A percentile compares a stretch with the other conserved stretches of the same genome.
Evolutionary conservation across 768 basidiomycete species (phyloP).

Genomic region (Lepiota subincarnata): DNA sequence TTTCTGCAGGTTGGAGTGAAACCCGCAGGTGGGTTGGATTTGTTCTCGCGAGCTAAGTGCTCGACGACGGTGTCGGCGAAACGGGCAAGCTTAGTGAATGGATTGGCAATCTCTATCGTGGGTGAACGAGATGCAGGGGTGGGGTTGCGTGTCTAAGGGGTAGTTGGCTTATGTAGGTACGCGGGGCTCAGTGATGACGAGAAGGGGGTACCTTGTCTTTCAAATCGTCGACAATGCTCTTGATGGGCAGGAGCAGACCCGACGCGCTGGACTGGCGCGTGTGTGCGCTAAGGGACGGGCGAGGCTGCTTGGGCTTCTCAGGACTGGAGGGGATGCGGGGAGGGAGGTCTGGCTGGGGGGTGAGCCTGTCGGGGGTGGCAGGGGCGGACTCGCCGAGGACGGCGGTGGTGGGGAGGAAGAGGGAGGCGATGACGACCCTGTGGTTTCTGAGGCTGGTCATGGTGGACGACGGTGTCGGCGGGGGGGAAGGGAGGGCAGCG

Average conservation of each 20-base stretch:
- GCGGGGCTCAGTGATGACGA: background rate
- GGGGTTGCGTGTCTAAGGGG: constrained; percentile 39
- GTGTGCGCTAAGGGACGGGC: constrained; percentile 16
- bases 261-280: constrained; percentile 22
- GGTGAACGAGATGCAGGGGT: constrained; percentile 36
- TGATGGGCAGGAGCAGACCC: constrained; percentile 35
- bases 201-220: constrained; percentile 49
- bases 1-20: constrained; percentile 31
- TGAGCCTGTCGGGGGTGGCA: constrained; percentile 40
- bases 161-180: constrained; percentile 6
- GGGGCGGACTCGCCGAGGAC: constrained; percentile 56
- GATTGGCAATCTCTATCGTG: constrained; percentile 46
- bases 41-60: background rate
- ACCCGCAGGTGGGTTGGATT: constrained; percentile 1
- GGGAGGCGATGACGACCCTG: constrained; percentile 75
- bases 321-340: constrained; percentile 10
- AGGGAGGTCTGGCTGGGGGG: constrained; percentile 15
- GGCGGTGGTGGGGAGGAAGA: constrained; percentile 76
- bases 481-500: background rate
- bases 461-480: constrained; percentile 7
- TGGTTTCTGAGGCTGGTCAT: constrained; percentile 75
- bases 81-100: constrained; percentile 48
- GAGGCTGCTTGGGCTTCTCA: constrained; percentile 9
- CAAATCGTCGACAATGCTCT: constrained; percentile 79
- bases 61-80: constrained; percentile 22